A percentile compares a stretch with the other conserved stretches of the same genome.
phyloP scores from a whole-genome alignment of 2,329 filamentous ascomycete species.

The Pseudopyrenochaeta lycopersici region DNA sequence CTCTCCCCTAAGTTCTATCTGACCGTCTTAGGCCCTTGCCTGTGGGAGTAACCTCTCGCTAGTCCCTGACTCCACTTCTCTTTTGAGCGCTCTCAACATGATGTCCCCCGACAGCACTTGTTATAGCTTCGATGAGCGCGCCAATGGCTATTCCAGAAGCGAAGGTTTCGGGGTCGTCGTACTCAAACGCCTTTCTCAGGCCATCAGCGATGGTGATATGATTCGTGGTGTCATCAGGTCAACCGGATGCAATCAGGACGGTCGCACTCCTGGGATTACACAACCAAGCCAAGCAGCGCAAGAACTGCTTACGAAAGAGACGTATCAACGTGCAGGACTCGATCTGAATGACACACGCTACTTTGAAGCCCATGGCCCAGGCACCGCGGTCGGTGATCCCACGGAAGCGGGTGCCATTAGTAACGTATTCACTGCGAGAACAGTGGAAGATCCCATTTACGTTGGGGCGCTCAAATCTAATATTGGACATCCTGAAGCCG shows the following conservation, averaged over 20 bases:
- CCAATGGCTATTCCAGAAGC: slow-evolving; percentile 70
- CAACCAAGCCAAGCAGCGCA: slow-evolving; percentile 56
- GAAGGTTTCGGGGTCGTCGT: slow-evolving; percentile 60
- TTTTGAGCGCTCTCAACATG: slow-evolving; percentile 18
- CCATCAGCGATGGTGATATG: slow-evolving; percentile 30
- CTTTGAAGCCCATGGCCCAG: slow-evolving; percentile 53
- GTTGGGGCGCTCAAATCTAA: slow-evolving; percentile 23
- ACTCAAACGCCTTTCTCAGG: slow-evolving; percentile 29
- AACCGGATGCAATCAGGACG: slow-evolving; percentile 31
- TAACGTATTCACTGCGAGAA: slow-evolving; percentile 23
- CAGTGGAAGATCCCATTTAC: slow-evolving; percentile 5
- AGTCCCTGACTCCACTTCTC: slow-evolving; percentile 13
- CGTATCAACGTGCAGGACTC: slow-evolving; percentile 49
- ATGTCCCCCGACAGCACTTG: slow-evolving; percentile 43
- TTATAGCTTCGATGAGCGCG: slow-evolving; percentile 58
- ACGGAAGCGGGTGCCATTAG: slow-evolving; percentile 28
- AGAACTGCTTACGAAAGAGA: slow-evolving; percentile 31
- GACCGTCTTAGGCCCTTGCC: slow-evolving; percentile 14
- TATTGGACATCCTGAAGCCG: slow-evolving; percentile 37
- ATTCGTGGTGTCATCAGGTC: slow-evolving; percentile 41
- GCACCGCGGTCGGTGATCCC: slow-evolving; percentile 58
- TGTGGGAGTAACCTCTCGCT: slow-evolving; percentile 24
- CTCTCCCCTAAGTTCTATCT: too few relatives aligned
- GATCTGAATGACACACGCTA: slow-evolving; percentile 34
- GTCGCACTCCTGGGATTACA: slow-evolving; percentile 26